phyloP scores from a whole-genome alignment of 2,329 filamentous ascomycete species.

The Aspergillus sp. region DNA sequence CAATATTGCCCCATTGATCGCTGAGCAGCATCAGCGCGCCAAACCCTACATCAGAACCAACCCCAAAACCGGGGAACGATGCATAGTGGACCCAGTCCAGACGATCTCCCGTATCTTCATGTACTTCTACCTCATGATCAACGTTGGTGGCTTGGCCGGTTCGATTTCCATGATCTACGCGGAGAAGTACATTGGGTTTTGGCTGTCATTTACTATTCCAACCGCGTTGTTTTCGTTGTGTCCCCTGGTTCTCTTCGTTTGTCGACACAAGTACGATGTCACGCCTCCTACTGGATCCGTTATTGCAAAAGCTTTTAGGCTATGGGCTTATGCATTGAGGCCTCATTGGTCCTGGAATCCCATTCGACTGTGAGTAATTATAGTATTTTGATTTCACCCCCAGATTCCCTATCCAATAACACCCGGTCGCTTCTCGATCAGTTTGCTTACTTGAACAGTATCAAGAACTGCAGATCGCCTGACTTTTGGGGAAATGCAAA shows the following conservation, averaged over 20 bases:
- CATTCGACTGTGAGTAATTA: constrained; percentile 35
- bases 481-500: constrained; percentile 26
- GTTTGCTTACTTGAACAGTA: constrained; percentile 14
- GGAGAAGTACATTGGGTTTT: constrained; percentile 75
- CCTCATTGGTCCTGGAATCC: constrained; percentile 64
- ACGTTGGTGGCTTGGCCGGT: constrained; percentile 62
- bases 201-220: constrained; percentile 58
- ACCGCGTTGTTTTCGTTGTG: constrained; percentile 64
- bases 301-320: constrained; percentile 63
- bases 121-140: constrained; percentile 72
- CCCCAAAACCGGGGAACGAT: constrained; percentile 60
- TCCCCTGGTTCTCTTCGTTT: constrained; percentile 60
- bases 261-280: constrained; percentile 63
- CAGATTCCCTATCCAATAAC: background rate
- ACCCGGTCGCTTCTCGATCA: background rate
- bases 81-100: constrained; percentile 68
- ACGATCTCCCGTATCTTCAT: constrained; percentile 69
- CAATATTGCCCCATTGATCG: constrained; percentile 71
- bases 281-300: constrained; percentile 72
- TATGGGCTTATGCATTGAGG: constrained; percentile 62
- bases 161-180: constrained; percentile 70
- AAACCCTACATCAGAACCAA: constrained; percentile 57
- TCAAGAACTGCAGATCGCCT: constrained; percentile 18
- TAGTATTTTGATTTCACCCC: no score
- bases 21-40: constrained; percentile 65